Conservation (phyloP, 2,329 filamentous ascomycete genomes). For the Metarhizium album region DNA sequence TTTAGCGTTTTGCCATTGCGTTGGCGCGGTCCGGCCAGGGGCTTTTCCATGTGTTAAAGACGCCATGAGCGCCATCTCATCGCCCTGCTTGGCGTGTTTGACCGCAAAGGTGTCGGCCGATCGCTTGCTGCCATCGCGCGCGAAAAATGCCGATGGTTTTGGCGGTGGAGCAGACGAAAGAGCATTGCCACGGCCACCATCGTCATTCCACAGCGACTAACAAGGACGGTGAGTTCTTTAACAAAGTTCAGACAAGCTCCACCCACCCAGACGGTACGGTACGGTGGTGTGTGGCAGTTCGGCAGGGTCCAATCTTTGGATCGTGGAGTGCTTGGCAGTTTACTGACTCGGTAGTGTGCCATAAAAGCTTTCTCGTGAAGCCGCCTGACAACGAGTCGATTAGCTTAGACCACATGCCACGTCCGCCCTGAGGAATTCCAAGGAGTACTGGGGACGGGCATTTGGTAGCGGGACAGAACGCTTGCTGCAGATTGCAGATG, state of each 20-base stretch:
- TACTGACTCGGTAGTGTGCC: background rate
- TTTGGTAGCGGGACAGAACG: background rate
- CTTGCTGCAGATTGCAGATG: background rate
- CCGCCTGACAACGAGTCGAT: too few species aligned
- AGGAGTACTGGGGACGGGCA: background rate
- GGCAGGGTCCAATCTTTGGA: constrained; percentile 3
- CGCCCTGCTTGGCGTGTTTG: background rate
- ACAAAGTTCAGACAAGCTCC: background rate
- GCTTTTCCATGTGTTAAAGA: background rate
- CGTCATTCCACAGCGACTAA: constrained; percentile 2
- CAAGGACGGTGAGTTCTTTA: background rate
- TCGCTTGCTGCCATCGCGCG: background rate
- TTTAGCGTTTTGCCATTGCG: background rate
- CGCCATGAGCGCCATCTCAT: background rate
- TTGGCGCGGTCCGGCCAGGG: background rate
- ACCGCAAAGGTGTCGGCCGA: background rate
- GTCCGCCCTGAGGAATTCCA: background rate
- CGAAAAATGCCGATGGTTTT: background rate
- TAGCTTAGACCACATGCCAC: too few species aligned
- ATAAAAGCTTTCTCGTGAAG: background rate
- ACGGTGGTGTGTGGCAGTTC: background rate
- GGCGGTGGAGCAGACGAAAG: background rate
- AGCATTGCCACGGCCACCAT: background rate
- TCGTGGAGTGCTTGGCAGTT: constrained; percentile 1
- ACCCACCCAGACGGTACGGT: background rate